A percentile compares a stretch with the other conserved stretches of the same genome.
phyloP scores from a whole-genome alignment of 2,329 filamentous ascomycete species.

The Neophaeococcomyces aloes region DNA sequence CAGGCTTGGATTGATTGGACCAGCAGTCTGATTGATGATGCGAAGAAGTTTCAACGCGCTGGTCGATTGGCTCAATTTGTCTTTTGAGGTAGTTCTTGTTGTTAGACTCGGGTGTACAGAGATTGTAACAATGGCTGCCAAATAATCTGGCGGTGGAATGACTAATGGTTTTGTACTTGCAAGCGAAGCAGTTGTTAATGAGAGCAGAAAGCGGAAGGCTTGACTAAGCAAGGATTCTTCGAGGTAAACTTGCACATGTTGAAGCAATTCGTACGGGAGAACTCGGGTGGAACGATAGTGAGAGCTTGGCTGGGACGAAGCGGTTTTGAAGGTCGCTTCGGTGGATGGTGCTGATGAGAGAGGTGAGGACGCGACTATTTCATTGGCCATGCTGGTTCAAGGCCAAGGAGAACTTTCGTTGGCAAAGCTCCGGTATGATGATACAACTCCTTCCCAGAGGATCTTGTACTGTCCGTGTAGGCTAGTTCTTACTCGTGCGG shows the following conservation, averaged over 20 bases:
- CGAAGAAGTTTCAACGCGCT: slow-evolving; percentile 61
- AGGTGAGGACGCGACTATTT: background rate
- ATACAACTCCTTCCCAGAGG: too few relatives aligned
- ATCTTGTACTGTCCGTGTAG: too few relatives aligned
- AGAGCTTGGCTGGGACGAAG: background rate
- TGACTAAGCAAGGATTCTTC: slow-evolving; percentile 63
- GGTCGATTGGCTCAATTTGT: slow-evolving; percentile 53
- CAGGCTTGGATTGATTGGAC: slow-evolving; percentile 60
- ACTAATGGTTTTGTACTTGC: slow-evolving; percentile 40
- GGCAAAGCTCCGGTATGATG: too few relatives aligned
- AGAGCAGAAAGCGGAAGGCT: slow-evolving; percentile 55
- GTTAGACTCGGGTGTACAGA: slow-evolving; percentile 71
- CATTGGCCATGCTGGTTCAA: too few relatives aligned
- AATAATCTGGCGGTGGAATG: slow-evolving; percentile 59
- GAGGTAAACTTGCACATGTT: slow-evolving; percentile 60
- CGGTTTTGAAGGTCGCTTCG: slow-evolving; percentile 1
- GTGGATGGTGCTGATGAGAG: slow-evolving; percentile 7
- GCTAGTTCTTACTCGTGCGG: too few relatives aligned
- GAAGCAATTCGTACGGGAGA: slow-evolving; percentile 49
- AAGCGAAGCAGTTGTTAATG: slow-evolving; percentile 38
- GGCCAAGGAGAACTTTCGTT: too few relatives aligned
- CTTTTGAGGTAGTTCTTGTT: slow-evolving; percentile 54
- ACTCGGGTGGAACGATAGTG: background rate
- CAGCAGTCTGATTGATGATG: slow-evolving; percentile 53
- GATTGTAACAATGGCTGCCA: slow-evolving; percentile 71